A percentile compares a stretch with the other conserved stretches of the same genome.
phyloP scores from a whole-genome alignment of 495 filamentous ascomycete species.

The Diplogelasinospora grovesii region DNA sequence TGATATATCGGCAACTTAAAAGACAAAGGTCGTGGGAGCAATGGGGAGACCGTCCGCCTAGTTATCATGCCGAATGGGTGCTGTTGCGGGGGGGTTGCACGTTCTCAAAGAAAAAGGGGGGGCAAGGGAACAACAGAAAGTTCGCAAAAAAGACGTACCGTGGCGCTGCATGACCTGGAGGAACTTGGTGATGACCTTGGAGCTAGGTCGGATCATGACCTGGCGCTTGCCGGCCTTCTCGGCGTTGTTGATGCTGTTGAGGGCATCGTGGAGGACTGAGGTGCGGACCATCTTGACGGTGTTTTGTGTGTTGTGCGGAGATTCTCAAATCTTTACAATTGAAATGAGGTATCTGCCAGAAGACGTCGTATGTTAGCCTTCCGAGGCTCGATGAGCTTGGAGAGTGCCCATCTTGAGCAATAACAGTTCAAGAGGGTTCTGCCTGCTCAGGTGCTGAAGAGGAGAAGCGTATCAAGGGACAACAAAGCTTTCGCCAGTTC shows the following conservation, averaged over 20 bases:
- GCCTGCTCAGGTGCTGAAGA: slow-evolving; percentile 72
- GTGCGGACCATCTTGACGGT: slow-evolving; percentile 93
- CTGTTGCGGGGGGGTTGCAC: slow-evolving; percentile 18
- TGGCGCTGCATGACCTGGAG: slow-evolving; percentile 97
- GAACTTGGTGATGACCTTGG: slow-evolving; percentile 99
- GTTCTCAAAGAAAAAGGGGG: neutral
- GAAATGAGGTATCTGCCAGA: slow-evolving; percentile 70
- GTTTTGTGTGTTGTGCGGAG: slow-evolving; percentile 34
- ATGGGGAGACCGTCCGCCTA: slow-evolving; percentile 83
- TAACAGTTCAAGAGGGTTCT: slow-evolving; percentile 67
- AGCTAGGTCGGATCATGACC: slow-evolving; percentile 90
- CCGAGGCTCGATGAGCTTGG: slow-evolving; percentile 72
- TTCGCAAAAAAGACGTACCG: slow-evolving; percentile 66
- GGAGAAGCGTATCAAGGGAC: slow-evolving; percentile 62
- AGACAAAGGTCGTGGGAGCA: slow-evolving; percentile 79
- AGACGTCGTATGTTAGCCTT: slow-evolving; percentile 60
- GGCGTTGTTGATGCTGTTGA: slow-evolving; percentile 99
- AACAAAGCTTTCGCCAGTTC: slow-evolving; percentile 13
- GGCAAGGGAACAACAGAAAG: slow-evolving; percentile 9
- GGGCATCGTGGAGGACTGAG: slow-evolving; percentile 96
- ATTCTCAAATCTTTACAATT: slow-evolving; percentile 70
- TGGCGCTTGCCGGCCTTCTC: slow-evolving; percentile 99
- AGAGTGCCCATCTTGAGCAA: slow-evolving; percentile 92
- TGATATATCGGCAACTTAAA: slow-evolving; percentile 99
- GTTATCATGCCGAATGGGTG: slow-evolving; percentile 89